Evolutionary conservation across 768 basidiomycete species (phyloP).

Genomic region (Russula foetens): DNA sequence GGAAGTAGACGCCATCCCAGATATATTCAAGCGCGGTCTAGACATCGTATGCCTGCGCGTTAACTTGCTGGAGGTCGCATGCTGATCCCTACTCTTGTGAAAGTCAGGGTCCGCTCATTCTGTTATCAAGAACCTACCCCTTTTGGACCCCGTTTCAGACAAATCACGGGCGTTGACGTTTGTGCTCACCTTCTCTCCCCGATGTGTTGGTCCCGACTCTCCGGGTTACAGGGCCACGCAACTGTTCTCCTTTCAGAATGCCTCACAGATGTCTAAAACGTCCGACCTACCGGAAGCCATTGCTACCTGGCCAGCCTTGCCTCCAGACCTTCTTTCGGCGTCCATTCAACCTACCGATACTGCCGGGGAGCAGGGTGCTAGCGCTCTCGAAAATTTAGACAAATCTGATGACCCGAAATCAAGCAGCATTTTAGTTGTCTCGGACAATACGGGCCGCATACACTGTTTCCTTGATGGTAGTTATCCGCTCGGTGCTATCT

Average conservation of each 20-base stretch:
- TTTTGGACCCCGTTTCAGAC: constrained; percentile 63
- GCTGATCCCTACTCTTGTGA: constrained; percentile 16
- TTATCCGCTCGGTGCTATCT: constrained; percentile 56
- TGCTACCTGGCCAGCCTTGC: constrained; percentile 59
- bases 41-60: constrained; percentile 42
- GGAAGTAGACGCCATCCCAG: constrained; percentile 45
- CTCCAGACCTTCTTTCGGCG: constrained; percentile 44
- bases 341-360: constrained; percentile 46
- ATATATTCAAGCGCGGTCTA: constrained; percentile 63
- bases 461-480: constrained; percentile 69
- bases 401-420: constrained; percentile 45
- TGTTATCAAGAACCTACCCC: constrained; percentile 56
- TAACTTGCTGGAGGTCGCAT: constrained; percentile 1
- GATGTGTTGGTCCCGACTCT: constrained; percentile 2
- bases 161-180: constrained; percentile 61
- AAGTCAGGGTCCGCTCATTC: constrained; percentile 77
- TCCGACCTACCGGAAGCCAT: constrained; percentile 51
- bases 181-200: constrained; percentile 23
- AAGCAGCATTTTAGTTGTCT: constrained; percentile 51
- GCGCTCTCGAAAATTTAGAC: constrained; percentile 31
- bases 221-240: constrained; percentile 51
- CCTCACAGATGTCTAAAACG: constrained; percentile 42
- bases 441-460: constrained; percentile 50
- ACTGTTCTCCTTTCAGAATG: constrained; percentile 73
- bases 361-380: constrained; percentile 25